A percentile compares a stretch with the other conserved stretches of the same genome.
phyloP scores from a whole-genome alignment of 2,329 filamentous ascomycete genomes.

The Monilinia laxa region DNA sequence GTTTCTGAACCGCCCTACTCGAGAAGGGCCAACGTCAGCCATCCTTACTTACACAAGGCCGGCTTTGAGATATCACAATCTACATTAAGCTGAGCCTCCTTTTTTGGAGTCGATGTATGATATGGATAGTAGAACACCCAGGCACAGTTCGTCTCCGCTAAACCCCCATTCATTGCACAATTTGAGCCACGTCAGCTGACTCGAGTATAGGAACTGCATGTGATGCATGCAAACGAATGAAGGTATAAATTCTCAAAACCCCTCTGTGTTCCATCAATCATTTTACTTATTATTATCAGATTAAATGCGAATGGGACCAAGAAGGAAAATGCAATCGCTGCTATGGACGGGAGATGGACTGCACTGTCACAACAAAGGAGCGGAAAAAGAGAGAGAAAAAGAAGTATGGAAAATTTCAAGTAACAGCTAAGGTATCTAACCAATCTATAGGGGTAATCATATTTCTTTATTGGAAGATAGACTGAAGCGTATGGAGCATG shows the following conservation, averaged over 20 bases:
- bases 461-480: slow-evolving; percentile 33
- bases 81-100: background rate
- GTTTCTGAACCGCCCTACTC: background rate
- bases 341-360: slow-evolving; percentile 27
- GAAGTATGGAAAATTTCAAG: slow-evolving; percentile 26
- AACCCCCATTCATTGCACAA: background rate
- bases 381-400: slow-evolving; percentile 33
- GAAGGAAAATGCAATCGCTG: slow-evolving; percentile 31
- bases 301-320: slow-evolving; percentile 32
- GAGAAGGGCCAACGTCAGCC: background rate
- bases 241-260: slow-evolving; percentile 27
- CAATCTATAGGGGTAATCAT: slow-evolving; percentile 23
- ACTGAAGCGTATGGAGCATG: slow-evolving; percentile 34
- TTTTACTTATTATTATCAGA: slow-evolving; percentile 25
- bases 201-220: slow-evolving; percentile 32
- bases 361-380: slow-evolving; percentile 33
- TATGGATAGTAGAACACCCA: slow-evolving; percentile 16
- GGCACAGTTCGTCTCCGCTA: slow-evolving; percentile 14
- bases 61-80: background rate
- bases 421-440: slow-evolving; percentile 20
- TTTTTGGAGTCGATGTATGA: background rate
- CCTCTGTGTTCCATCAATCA: background rate
- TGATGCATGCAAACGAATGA: slow-evolving; percentile 35
- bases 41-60: background rate
- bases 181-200: slow-evolving; percentile 18